Conservation (phyloP, 352 stramenopile genomes). For the Lagenidium sp. region DNA sequence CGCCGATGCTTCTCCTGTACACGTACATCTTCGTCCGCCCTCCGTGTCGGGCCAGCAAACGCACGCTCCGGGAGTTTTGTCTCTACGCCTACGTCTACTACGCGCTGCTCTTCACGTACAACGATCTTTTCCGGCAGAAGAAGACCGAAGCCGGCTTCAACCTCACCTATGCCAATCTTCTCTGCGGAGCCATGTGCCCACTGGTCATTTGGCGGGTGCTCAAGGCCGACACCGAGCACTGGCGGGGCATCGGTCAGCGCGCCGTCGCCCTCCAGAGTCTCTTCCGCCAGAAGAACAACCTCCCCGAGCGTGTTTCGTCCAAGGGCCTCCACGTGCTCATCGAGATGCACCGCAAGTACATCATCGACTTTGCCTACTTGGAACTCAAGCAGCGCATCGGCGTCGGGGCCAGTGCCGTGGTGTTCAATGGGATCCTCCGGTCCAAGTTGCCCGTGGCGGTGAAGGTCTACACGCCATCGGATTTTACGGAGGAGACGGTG, state of each 20-base stretch:
- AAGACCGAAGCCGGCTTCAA: not conserved
- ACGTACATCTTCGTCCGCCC: slow-evolving; percentile 26
- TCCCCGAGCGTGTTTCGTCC: slow-evolving; percentile 29
- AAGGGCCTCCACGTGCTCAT: slow-evolving; percentile 34
- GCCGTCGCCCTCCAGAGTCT: slow-evolving; percentile 20
- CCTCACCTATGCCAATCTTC: not conserved
- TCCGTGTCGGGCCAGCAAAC: slow-evolving; percentile 23
- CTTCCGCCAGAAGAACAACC: slow-evolving; percentile 17
- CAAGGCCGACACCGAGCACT: slow-evolving; percentile 37
- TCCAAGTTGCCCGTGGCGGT: slow-evolving; percentile 25
- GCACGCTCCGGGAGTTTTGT: slow-evolving; percentile 45
- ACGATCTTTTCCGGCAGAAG: slow-evolving; percentile 18
- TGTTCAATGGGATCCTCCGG: slow-evolving; percentile 19
- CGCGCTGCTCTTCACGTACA: slow-evolving; percentile 22
- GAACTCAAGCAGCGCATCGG: slow-evolving; percentile 26
- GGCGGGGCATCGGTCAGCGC: slow-evolving; percentile 27
- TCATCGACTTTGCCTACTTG: slow-evolving; percentile 44
- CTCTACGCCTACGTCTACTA: slow-evolving; percentile 43
- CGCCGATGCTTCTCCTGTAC: slow-evolving; percentile 22
- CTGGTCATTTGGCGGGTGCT: slow-evolving; percentile 38
- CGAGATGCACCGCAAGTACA: slow-evolving; percentile 40
- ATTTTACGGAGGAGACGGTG: slow-evolving; percentile 29
- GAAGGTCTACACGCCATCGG: slow-evolving; percentile 33
- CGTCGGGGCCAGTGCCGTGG: slow-evolving; percentile 14
- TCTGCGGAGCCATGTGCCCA: slow-evolving; percentile 7